A percentile compares a stretch with the other conserved stretches of the same genome.
These are phyloP conservation scores for Solanum medicagineum DNA, from an alignment of 257 asterid genomes.

Conservation along the genomic window DNA sequence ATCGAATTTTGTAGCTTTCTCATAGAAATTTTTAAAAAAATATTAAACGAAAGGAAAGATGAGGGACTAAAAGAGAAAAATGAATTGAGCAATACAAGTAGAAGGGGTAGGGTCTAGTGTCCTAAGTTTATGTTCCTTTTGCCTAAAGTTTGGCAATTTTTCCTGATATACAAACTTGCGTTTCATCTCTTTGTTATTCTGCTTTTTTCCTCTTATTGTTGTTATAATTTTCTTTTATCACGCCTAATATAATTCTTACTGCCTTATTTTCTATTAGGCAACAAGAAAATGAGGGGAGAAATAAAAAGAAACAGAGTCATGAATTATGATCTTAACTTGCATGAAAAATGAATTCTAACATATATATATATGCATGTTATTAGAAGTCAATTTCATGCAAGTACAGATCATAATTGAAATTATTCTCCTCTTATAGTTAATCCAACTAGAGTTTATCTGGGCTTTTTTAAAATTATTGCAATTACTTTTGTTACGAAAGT, in stretches of 20 bases:
- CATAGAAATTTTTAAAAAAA: background rate
- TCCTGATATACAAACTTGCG: background rate
- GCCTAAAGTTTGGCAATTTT: constrained; percentile 24
- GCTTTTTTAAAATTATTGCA: background rate
- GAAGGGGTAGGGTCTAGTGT: constrained; percentile 16
- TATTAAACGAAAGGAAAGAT: background rate
- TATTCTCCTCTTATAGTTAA: background rate
- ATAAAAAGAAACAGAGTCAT: background rate
- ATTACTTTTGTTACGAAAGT: background rate
- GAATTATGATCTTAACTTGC: background rate
- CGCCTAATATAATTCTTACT: background rate
- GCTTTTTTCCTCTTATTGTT: background rate
- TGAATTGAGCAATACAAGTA: background rate
- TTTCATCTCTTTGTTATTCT: background rate
- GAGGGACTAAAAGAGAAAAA: background rate
- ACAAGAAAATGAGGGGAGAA: background rate
- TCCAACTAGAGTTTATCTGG: background rate
- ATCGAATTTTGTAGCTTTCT: constrained; percentile 23
- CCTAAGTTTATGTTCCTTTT: constrained; percentile 14
- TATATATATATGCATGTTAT: too few relatives aligned
- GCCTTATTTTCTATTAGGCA: background rate
- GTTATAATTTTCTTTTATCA: background rate
- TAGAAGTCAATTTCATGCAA: too few relatives aligned
- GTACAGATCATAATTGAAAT: background rate
- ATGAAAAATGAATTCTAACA: background rate